Evolutionary conservation across 352 stramenopile genomes (phyloP).

Genomic region (Globisporangium carolinianum): DNA sequence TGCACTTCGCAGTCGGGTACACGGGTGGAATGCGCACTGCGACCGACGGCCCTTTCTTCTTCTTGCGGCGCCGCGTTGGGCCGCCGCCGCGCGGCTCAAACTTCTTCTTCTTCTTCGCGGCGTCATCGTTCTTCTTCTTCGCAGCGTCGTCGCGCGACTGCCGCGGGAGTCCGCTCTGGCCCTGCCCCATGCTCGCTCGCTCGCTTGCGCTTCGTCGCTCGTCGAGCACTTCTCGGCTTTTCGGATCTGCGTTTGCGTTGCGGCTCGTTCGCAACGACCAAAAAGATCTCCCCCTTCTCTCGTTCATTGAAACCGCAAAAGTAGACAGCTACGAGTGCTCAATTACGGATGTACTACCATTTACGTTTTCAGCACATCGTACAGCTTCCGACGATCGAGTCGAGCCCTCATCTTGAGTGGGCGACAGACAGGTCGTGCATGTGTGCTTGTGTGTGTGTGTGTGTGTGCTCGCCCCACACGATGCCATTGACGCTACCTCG

Average conservation of each 20-base stretch:
- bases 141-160: conserved; percentile 73
- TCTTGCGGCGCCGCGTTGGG: conserved; percentile 85
- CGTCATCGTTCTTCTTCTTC: conserved; percentile 88
- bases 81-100: conserved; percentile 84
- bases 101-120: conserved; percentile 93
- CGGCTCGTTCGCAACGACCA: neutral
- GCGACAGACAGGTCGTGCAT: too few relatives aligned
- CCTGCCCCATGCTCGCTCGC: conserved; percentile 61
- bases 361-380: too few relatives aligned
- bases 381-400: too few relatives aligned
- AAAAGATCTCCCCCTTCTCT: conserved; percentile 1
- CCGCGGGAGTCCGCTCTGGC: conserved; percentile 78
- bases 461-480: too few relatives aligned
- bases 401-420: too few relatives aligned
- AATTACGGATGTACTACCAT: too few relatives aligned
- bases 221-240: neutral
- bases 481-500: too few relatives aligned
- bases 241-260: neutral
- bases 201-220: neutral
- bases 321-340: too few relatives aligned
- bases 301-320: too few relatives aligned
- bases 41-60: conserved; percentile 90
- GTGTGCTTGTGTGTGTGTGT: too few relatives aligned
- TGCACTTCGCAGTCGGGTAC: conserved; percentile 98
- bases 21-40: conserved; percentile 89